Base-by-base conservation (phyloP, 768 basidiomycete genomes). In the Sarcodon aspratus region DNA sequence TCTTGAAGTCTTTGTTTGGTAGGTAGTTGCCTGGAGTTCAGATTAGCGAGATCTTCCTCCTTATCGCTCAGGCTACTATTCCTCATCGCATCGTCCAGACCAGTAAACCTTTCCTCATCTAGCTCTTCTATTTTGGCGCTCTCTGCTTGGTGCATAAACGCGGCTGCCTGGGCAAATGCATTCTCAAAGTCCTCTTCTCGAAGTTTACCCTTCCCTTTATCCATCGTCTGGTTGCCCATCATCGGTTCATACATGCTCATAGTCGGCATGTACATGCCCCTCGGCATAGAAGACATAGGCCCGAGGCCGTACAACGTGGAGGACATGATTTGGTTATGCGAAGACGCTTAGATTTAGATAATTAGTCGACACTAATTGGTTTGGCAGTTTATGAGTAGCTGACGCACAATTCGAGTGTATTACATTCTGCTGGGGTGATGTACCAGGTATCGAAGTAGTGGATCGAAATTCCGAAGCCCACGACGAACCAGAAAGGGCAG, bases 121-220 rank as follows among this genome's bases (percentile, higher is more conserved):
- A 27, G 63, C 59, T 82, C 80, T 17, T 73, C 78, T 11, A 84
- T 75, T 46, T 68, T 66, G 13, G 75, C 72, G 44, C 63, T 69
- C 32, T 69, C 68, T 21, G 63, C 52, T 52, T 74, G 70, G 27
- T 58, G 62, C n/a, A 80, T 57, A 15, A 79, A 77, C n/a, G 75
- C 77, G 6, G 70, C 68, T 2, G 74, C 69, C 55, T 84, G 75
- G 9, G 79, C 82, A 64, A 91, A 90, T 9, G 87, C 88, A n/a
- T 82, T 82, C 55, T 91, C 88, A 50, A 90, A 88, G 62, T 88
- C 88, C 4, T 75, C 77, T 47, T 89, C 84, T 49, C 76, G 72
- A 13, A 71, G 78, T 60, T 90, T 93, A 1, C 85, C 88, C 61
- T 95, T 97, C 11, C 80, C 85, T 56, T 81, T 79, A 5, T 59